phyloP scores from a whole-genome alignment of 1,284 basidiomycete genomes.

The Ganoderma meredithae region DNA sequence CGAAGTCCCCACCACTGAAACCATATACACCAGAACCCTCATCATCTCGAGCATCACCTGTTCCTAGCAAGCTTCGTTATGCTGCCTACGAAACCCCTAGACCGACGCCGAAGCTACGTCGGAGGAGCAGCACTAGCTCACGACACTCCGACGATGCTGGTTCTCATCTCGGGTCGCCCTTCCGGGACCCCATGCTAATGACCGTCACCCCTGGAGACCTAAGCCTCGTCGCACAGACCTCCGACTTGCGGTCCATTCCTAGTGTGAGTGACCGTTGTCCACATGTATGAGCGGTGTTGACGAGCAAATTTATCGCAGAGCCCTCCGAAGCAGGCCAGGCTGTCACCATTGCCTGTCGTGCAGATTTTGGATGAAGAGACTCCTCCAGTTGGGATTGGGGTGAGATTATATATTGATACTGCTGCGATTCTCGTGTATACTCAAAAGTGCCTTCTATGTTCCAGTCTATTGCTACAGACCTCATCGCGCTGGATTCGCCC shows the following conservation, averaged over 20 bases:
- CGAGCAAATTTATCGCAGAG: conserved; percentile 16
- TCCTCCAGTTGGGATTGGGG: conserved; percentile 39
- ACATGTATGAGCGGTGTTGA: background rate
- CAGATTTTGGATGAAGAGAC: conserved; percentile 38
- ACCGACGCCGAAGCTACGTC: conserved; percentile 52
- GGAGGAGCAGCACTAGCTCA: conserved; percentile 39
- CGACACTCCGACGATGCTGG: conserved; percentile 37
- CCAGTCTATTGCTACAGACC: conserved; percentile 49
- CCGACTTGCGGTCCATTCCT: conserved; percentile 45
- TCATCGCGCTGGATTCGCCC: conserved; percentile 76
- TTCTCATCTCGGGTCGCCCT: conserved; percentile 25
- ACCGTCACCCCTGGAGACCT: conserved; percentile 66
- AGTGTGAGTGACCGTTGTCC: conserved; percentile 34
- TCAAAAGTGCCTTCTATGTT: background rate
- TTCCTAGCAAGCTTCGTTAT: conserved; percentile 65
- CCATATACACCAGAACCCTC: conserved; percentile 42
- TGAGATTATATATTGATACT: background rate
- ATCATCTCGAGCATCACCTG: conserved; percentile 42
- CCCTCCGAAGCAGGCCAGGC: conserved; percentile 26
- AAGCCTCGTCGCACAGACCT: conserved; percentile 54
- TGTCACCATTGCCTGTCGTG: conserved; percentile 32
- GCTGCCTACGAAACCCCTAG: conserved; percentile 72
- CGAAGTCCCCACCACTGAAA: conserved; percentile 32
- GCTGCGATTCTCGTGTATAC: too few relatives aligned
- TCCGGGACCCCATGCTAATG: conserved; percentile 45